Base-by-base conservation (phyloP, 192 early-diverging fungal species). In the Coemansia sp. region DNA sequence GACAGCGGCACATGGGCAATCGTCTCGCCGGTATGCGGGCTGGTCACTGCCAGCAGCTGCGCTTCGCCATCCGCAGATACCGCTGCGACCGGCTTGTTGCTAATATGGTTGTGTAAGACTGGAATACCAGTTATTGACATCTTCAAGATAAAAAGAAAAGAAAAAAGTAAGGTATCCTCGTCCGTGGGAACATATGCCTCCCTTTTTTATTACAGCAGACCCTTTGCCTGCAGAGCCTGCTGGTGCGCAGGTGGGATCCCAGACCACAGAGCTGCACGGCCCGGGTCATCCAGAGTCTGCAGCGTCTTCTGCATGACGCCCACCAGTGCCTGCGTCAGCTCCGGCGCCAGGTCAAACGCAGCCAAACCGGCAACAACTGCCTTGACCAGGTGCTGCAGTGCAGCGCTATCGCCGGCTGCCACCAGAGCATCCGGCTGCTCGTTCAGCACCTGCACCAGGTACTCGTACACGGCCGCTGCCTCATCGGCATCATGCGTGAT, bases 401-500 rank as follows among this genome's bases (percentile, higher is more conserved):
- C 63, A 15, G 17, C 44, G 6, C 48, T 21, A 17, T 66, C 64
- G 17, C 39, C 46, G 0, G 51, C 1, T 15, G 42, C 38, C 32
- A 76, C 51, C 63, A 77, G 56, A 10, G 58, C 68, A 7, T 66
- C 74, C 0, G 74, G 68, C 56, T 59, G 63, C 67, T 77, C 68
- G 57, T 18, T 32, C 20, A 93, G 56, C 10, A 92, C 72, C 48
- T 87, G 84, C 37, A 91, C 64, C 14, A 95, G 79, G 47, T 87
- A 91, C 61, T 81, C 80, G 80, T 93, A 94, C 7, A 83, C 82
- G 17, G 77, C 62, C 1, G 87, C 80, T 15, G 88, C 93, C 68
- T 96, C 94, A 21, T 93, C 91, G 50, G 88, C 85, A 67, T 99
- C 97, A 55, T 93, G 70, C 30, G 85, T 58, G 54, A 99, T 81